These are phyloP conservation scores for Tolypocladium tundrense DNA, from an alignment of 2,329 filamentous ascomycete species.

Conservation along the genomic window DNA sequence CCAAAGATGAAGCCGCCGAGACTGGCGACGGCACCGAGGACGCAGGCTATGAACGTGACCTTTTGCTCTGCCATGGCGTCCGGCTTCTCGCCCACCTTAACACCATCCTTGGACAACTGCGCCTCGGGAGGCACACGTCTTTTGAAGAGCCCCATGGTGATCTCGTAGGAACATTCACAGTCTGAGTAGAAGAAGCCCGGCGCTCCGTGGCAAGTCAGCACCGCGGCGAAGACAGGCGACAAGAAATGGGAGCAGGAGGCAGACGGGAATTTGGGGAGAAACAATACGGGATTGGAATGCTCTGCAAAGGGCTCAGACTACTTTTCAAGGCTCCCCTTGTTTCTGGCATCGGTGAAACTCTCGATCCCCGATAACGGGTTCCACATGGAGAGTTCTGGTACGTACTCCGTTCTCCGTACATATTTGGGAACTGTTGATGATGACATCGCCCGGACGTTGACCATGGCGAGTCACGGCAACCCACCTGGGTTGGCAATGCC, in stretches of 20 bases:
- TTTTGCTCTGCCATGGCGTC: background rate
- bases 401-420: too few relatives aligned
- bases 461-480: background rate
- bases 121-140: background rate
- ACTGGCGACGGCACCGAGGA: slow-evolving; percentile 40
- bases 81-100: background rate
- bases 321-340: background rate
- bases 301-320: background rate
- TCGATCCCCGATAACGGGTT: background rate
- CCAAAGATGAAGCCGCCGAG: slow-evolving; percentile 50
- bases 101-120: background rate
- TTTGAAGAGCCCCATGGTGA: slow-evolving; percentile 2
- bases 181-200: background rate
- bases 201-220: background rate
- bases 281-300: background rate
- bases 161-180: background rate
- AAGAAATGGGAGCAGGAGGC: background rate
- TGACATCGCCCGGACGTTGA: background rate
- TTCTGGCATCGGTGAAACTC: background rate
- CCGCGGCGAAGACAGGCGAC: background rate
- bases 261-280: background rate
- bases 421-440: background rate
- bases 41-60: slow-evolving; percentile 30
- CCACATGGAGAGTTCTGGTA: background rate
- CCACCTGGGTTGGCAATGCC: background rate